Conservation (phyloP, 1,284 basidiomycete genomes). For the Ustilago trichophora region DNA sequence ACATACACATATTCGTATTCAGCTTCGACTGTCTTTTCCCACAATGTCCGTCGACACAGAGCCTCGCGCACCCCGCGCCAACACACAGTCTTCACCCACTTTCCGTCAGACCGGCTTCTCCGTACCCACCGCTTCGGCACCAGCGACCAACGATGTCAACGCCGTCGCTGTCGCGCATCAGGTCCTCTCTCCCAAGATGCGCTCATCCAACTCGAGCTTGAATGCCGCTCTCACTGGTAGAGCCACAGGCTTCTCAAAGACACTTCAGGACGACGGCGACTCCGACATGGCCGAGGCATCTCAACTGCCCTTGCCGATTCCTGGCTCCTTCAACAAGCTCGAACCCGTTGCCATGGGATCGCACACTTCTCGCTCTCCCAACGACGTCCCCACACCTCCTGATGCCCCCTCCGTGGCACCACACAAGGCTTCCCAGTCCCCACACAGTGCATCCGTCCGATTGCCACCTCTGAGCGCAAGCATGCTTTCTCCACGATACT, state of each 20-base stretch:
- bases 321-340: constrained; percentile 23
- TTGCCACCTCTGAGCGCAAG: constrained; percentile 43
- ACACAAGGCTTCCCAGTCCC: constrained; percentile 27
- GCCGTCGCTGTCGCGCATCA: constrained; percentile 29
- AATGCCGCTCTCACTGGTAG: constrained; percentile 31
- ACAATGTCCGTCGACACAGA: constrained; percentile 50
- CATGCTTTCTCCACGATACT: constrained; percentile 44
- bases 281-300: constrained; percentile 52
- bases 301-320: constrained; percentile 48
- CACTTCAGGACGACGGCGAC: constrained; percentile 37
- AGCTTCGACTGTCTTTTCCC: not conserved
- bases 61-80: constrained; percentile 29
- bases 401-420: constrained; percentile 43
- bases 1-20: not conserved
- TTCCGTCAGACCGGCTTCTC: constrained; percentile 51
- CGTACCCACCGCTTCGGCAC: constrained; percentile 38
- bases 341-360: constrained; percentile 20
- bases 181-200: constrained; percentile 24
- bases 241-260: not conserved
- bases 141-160: constrained; percentile 38
- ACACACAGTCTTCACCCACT: constrained; percentile 46
- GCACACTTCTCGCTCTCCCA: constrained; percentile 51
- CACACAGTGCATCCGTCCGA: constrained; percentile 24
- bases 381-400: constrained; percentile 61
- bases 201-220: constrained; percentile 44